Evolutionary conservation across 495 filamentous ascomycete genomes (phyloP).

Genomic region (Penicillium nucicola): DNA sequence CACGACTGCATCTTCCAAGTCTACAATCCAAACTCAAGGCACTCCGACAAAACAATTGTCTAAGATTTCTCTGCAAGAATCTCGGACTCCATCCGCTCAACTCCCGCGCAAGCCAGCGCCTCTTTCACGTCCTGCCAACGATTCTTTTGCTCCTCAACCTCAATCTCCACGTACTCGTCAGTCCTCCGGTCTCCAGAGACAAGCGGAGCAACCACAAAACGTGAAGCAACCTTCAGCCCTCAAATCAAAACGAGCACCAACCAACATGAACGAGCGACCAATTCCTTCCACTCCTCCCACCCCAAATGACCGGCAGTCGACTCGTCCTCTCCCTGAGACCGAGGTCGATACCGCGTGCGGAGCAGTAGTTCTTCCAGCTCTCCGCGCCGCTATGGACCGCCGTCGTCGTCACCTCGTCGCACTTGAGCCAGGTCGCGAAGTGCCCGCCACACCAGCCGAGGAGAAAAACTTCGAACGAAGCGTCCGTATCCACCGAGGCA

Average conservation of each 20-base stretch:
- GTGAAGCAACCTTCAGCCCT: conserved; percentile 13
- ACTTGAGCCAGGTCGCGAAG: conserved; percentile 16
- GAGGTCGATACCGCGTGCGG: conserved; percentile 18
- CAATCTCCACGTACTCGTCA: conserved; percentile 1
- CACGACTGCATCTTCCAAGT: conserved; percentile 14
- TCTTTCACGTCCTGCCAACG: conserved; percentile 11
- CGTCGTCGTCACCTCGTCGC: conserved; percentile 45
- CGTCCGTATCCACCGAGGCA: conserved; percentile 75
- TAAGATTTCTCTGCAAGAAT: conserved; percentile 36
- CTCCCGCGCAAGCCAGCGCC: conserved; percentile 5
- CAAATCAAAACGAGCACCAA: conserved; percentile 24
- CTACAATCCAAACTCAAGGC: conserved; percentile 16
- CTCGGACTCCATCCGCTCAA: conserved; percentile 34
- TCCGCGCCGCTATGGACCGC: conserved; percentile 82
- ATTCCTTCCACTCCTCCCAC: conserved; percentile 3
- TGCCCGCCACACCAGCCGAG: conserved; percentile 14
- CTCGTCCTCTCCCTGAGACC: conserved; percentile 3
- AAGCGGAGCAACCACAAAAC: conserved; percentile 4
- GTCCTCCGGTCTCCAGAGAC: background rate
- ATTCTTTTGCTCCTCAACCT: background rate
- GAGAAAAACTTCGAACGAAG: conserved; percentile 46
- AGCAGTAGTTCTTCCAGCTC: conserved; percentile 82
- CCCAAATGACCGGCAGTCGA: conserved; percentile 1
- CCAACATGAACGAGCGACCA: conserved; percentile 10
- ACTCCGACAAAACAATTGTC: conserved; percentile 7